phyloP scores from a whole-genome alignment of 345 rosid genomes.

The Noccaea caerulescens region DNA sequence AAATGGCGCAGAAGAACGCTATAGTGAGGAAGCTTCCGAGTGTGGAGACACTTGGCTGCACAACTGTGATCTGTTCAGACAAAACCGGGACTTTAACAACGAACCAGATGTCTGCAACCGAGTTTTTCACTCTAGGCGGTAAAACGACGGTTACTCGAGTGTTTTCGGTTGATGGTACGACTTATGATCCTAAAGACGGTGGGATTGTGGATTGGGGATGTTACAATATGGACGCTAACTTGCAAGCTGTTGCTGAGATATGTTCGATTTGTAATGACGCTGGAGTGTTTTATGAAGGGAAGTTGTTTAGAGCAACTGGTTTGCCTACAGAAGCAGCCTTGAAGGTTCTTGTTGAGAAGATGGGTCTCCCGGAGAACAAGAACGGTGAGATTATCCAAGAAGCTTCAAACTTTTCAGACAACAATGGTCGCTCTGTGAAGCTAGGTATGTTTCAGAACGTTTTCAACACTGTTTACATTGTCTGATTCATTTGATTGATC shows the following conservation, averaged over 20 bases:
- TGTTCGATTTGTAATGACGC: slow-evolving; percentile 92
- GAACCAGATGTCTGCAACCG: slow-evolving; percentile 90
- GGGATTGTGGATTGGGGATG: slow-evolving; percentile 84
- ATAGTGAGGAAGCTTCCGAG: slow-evolving; percentile 90
- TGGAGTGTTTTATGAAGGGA: slow-evolving; percentile 74
- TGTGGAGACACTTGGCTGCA: slow-evolving; percentile 95
- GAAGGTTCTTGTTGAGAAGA: slow-evolving; percentile 89
- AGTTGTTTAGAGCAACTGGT: slow-evolving; percentile 79
- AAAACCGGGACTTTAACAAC: slow-evolving; percentile 95
- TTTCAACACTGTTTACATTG: slow-evolving; percentile 5
- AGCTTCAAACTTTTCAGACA: slow-evolving; percentile 63
- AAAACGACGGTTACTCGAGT: slow-evolving; percentile 56
- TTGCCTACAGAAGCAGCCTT: slow-evolving; percentile 98
- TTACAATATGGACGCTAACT: slow-evolving; percentile 83
- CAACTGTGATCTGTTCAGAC: slow-evolving; percentile 96
- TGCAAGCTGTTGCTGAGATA: slow-evolving; percentile 81
- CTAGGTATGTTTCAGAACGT: slow-evolving; percentile 52
- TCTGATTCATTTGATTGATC: slow-evolving; percentile 9
- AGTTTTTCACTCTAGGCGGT: slow-evolving; percentile 78
- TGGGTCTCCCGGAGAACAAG: slow-evolving; percentile 73
- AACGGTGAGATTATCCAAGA: slow-evolving; percentile 52
- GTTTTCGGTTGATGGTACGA: slow-evolving; percentile 86
- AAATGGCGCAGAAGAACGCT: slow-evolving; percentile 96
- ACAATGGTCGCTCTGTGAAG: slow-evolving; percentile 63
- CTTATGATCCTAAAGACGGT: slow-evolving; percentile 94